Base-by-base conservation (phyloP, 805 yeast species). In the Priceomyces carsonii region DNA sequence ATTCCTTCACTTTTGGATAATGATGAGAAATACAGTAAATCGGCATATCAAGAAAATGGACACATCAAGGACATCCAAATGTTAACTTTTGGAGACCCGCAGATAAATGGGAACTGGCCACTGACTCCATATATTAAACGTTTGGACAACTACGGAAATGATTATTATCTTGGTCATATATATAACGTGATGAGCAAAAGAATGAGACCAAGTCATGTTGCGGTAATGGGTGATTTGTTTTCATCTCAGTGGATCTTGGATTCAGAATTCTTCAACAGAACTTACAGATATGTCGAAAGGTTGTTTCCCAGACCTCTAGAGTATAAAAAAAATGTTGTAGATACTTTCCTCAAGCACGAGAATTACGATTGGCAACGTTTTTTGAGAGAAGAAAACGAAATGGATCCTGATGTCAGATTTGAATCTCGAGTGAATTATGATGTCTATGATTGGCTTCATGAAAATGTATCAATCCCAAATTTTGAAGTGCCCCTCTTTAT, bases 171-270 rank as follows among this genome's bases (percentile, higher is more conserved):
- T 41, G 95, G 95, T 2, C 97, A 90, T 50, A 82, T 91, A 16
- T 88, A 82, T 57, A 50, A 59, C 3, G 73, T 76, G 5, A 80
- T 91, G 85, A 73, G 75, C 44, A 51, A 54, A 7, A 62, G 90
- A 42, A 61, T 87, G 39, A 43, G 68, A 1, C 99, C 99, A 1
- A 73, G 82, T 15, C 88, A 82, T 58, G 91, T 86, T 12, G 85
- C 86, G 0, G 95, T 90, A 0, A 74, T 93, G 79, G 99, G 99
- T 3, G 99, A 93, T 59, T 69, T 88, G 47, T 80, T 93, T 42
- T 85, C 95, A 8, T 83, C 93, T 6, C 99, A 93, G 65, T 93
- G 99, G 98, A 88, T 93, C 44, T 71, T 73, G 24, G 96, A 89
- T 59, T 74, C 80, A 10, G 98, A 91, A 58, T 93, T 87, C 59